Percentiles rank a stretch among this genome's conserved stretches.
phyloP scores from a whole-genome alignment of 768 basidiomycete genomes.

The Boletus reticuloceps region DNA sequence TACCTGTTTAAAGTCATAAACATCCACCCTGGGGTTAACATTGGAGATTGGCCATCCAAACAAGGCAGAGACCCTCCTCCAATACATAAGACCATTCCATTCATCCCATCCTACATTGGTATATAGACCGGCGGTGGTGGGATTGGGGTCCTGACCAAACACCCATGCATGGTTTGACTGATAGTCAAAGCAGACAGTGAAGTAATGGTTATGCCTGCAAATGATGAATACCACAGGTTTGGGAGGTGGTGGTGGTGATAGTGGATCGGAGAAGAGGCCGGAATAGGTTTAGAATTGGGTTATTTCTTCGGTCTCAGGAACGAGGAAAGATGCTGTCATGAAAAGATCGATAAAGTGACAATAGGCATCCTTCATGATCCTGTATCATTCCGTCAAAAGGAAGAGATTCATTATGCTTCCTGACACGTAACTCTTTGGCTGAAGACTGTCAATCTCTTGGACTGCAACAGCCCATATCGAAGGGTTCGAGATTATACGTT shows the following conservation, averaged over 20 bases:
- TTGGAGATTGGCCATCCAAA: too few relatives aligned
- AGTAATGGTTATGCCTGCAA: constrained; percentile 6
- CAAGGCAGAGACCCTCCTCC: neutral
- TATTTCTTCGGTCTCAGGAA: neutral
- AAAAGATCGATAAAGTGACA: constrained; percentile 6
- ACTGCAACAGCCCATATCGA: constrained; percentile 5
- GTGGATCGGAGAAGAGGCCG: neutral
- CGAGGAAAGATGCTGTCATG: neutral
- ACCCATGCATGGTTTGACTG: constrained; percentile 1
- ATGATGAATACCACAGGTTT: constrained; percentile 4
- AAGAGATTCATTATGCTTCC: constrained; percentile 8
- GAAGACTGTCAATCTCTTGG: constrained; percentile 3
- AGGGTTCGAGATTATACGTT: neutral
- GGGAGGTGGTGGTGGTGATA: neutral
- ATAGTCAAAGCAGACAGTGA: constrained; percentile 6
- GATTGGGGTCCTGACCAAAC: neutral
- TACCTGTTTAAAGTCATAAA: too few relatives aligned
- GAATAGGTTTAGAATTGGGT: neutral
- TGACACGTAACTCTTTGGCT: neutral
- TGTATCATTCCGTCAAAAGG: neutral
- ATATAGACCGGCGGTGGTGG: neutral
- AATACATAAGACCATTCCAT: neutral
- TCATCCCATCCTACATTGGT: neutral
- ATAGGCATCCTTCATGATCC: neutral
- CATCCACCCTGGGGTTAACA: too few relatives aligned